Base-by-base conservation (phyloP, 768 basidiomycete genomes). In the Xerocomus brunneocitrinus region DNA sequence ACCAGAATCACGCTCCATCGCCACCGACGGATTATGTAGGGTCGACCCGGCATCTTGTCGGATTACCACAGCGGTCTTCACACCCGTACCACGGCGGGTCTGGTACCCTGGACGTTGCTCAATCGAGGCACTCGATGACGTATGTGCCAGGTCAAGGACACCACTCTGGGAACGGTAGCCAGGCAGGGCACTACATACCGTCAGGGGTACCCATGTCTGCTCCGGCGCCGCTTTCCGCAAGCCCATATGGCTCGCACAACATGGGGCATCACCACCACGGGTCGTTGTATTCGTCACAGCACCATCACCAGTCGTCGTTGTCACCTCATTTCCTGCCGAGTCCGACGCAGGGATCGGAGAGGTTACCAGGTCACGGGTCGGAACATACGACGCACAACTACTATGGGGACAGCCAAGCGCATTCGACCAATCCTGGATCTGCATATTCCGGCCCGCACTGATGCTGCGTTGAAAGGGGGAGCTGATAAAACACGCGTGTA, bases 181-280 rank as follows among this genome's bases (percentile, higher is more conserved):
- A 66, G 19, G 58, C 58, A 9, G 59, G 61, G 5, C 66, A 67
- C 48, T 69, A 71, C 42, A 55, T 69, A 36, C 59, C 70, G 14
- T 70, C 68, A 32, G 68, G 70, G 3, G 72, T 81, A 22, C 79
- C 82, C 8, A 71, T 82, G 60, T 78, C 81, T 19, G 78, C 81
- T 5, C 75, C 80, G 0, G 71, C 80, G 22, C 73, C 81, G 47
- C 66, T 81, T 58, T 71, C 79, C 30, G 69, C 67, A 50, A 75
- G 76, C 41, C 62, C 64, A 14, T 69, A 60, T 28, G 58, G 51
- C 16, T 68, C 68, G 19, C 68, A 69, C 55, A 64, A 38, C 34
- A 48, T 69, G 9, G 54, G 62, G 25, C 67, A 63, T 49, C 68
- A 62, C 19, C 66, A 67, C 47, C 64, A 62, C 16, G 62, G 58